phyloP scores from a whole-genome alignment of 306 rosid genomes.

The Senna siamea region DNA sequence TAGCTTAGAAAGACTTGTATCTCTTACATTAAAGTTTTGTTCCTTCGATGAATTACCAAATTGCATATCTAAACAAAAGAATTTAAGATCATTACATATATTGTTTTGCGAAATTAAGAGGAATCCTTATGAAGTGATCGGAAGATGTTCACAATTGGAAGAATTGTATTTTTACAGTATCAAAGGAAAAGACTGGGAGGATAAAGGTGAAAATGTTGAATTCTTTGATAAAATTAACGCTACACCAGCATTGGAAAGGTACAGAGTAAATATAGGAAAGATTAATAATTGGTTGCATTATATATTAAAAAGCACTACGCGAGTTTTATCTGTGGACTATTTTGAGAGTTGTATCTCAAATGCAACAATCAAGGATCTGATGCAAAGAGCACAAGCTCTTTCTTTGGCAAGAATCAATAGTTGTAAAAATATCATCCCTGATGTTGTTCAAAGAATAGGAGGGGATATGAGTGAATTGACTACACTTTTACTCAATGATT shows the following conservation, averaged over 20 bases:
- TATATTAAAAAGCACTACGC: too few relatives aligned
- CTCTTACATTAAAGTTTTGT: background rate
- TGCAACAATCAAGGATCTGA: too few relatives aligned
- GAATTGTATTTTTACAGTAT: background rate
- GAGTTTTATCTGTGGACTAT: too few relatives aligned
- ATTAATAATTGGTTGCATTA: too few relatives aligned
- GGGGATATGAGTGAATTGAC: too few relatives aligned
- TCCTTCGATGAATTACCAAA: background rate
- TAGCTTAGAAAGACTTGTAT: background rate
- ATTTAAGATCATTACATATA: background rate
- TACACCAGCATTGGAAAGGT: background rate
- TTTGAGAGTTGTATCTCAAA: too few relatives aligned
- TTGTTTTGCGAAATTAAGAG: background rate
- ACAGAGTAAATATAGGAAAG: background rate
- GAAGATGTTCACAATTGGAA: constrained; percentile 10
- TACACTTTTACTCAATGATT: too few relatives aligned
- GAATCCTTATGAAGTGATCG: background rate
- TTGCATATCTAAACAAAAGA: background rate
- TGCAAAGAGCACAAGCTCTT: too few relatives aligned
- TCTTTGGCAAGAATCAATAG: too few relatives aligned
- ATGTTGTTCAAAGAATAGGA: too few relatives aligned
- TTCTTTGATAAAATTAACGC: background rate
- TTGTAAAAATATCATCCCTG: too few relatives aligned
- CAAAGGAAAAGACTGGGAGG: too few relatives aligned
- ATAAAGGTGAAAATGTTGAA: background rate